phyloP scores from a whole-genome alignment of 148 eudicot species.

The Salicornia ramosissima region DNA sequence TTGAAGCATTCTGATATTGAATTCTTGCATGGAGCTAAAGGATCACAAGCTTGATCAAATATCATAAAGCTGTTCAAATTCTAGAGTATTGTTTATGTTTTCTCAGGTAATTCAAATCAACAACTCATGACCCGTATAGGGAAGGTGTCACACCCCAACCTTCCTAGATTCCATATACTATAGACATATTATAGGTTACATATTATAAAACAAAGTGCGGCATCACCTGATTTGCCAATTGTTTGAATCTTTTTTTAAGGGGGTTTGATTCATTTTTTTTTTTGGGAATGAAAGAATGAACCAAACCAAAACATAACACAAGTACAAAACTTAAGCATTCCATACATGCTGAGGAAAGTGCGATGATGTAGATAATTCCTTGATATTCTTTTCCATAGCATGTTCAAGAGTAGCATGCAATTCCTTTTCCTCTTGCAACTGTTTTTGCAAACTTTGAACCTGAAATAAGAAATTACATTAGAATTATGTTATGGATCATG shows the following conservation, averaged over 20 bases:
- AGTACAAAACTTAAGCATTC: not conserved
- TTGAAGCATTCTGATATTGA: not conserved
- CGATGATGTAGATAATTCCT: constrained; percentile 21
- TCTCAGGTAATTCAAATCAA: not conserved
- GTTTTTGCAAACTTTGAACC: constrained; percentile 28
- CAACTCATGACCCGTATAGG: too few species aligned
- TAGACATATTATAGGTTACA: not conserved
- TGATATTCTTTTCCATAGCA: constrained; percentile 24
- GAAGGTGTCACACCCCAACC: not conserved
- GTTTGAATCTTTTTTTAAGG: too few species aligned
- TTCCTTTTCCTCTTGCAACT: constrained; percentile 31
- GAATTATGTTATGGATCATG: not conserved
- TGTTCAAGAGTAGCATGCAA: constrained; percentile 31
- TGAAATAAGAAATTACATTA: constrained; percentile 16
- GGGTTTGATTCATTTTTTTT: not conserved
- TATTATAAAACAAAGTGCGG: not conserved
- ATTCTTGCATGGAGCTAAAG: not conserved
- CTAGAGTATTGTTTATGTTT: not conserved
- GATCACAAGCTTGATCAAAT: not conserved
- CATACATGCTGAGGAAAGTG: constrained; percentile 32
- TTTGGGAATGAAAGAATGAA: not conserved
- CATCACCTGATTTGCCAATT: too few species aligned
- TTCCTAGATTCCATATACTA: not conserved
- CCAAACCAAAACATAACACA: not conserved
- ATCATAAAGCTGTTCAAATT: not conserved